phyloP scores from a whole-genome alignment of 2,329 filamentous ascomycete species.

The Mycogone perniciosa region DNA sequence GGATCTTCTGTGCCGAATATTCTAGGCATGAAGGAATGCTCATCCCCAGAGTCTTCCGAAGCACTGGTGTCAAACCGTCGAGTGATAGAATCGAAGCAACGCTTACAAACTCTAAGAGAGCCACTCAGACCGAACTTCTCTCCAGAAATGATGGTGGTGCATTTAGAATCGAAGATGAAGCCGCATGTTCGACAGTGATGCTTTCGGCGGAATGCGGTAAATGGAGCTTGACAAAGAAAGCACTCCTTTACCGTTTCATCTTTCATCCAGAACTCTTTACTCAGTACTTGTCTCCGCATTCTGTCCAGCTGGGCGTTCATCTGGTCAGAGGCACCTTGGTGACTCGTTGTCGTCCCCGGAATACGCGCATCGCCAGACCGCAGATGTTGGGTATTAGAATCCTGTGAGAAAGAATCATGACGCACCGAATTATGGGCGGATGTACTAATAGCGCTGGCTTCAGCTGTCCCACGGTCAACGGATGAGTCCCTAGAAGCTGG shows the following conservation, averaged over 20 bases:
- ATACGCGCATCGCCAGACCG: conserved; percentile 44
- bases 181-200: conserved; percentile 94
- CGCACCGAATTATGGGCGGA: conserved; percentile 53
- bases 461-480: conserved; percentile 49
- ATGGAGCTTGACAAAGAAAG: conserved; percentile 83
- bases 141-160: conserved; percentile 85
- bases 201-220: conserved; percentile 90
- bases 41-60: conserved; percentile 82
- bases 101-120: conserved; percentile 83
- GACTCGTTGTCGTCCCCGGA: conserved; percentile 48
- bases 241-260: conserved; percentile 98
- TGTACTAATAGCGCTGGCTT: conserved; percentile 51
- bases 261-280: conserved; percentile 98
- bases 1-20: conserved; percentile 53
- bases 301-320: conserved; percentile 59
- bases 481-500: conserved; percentile 53
- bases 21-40: conserved; percentile 60
- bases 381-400: conserved; percentile 38
- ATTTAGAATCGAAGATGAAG: conserved; percentile 98
- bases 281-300: conserved; percentile 80
- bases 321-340: conserved; percentile 50
- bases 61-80: conserved; percentile 79
- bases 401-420: conserved; percentile 49
- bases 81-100: conserved; percentile 85
- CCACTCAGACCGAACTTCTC: conserved; percentile 81